Percentiles rank a stretch among this genome's conserved stretches.
Evolutionary conservation across 805 yeast genomes (phyloP).

Genomic region (Lipomyces starkeyi): DNA sequence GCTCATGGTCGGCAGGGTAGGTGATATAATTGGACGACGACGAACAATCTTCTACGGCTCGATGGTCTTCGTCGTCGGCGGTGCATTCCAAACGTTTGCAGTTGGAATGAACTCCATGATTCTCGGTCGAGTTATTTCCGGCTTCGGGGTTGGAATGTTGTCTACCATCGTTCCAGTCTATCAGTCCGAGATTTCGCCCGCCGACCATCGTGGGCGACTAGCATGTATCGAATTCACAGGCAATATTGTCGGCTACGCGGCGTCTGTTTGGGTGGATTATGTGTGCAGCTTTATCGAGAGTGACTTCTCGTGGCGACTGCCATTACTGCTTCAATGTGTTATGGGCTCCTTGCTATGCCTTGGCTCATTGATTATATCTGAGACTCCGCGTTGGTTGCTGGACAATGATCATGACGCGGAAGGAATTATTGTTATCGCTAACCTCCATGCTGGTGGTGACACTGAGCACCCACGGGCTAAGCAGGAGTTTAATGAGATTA

Average conservation of each 20-base stretch:
- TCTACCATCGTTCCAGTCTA: conserved; percentile 86
- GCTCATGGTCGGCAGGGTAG: conserved; percentile 73
- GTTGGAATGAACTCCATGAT: conserved; percentile 61
- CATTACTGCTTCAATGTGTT: conserved; percentile 74
- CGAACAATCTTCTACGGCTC: conserved; percentile 83
- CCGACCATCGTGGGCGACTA: conserved; percentile 80
- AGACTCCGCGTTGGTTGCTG: conserved; percentile 88
- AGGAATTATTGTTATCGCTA: conserved; percentile 84
- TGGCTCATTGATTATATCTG: conserved; percentile 82
- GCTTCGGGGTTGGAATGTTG: conserved; percentile 85
- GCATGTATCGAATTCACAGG: conserved; percentile 91
- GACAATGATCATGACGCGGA: conserved; percentile 80
- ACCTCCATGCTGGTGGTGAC: conserved; percentile 78
- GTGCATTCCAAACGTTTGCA: conserved; percentile 71
- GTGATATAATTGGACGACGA: conserved; percentile 80
- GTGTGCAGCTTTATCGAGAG: conserved; percentile 68
- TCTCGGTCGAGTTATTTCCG: conserved; percentile 77
- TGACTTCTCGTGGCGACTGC: conserved; percentile 76
- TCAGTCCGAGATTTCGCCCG: conserved; percentile 87
- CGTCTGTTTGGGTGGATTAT: conserved; percentile 89
- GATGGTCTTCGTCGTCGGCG: conserved; percentile 76
- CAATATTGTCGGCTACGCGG: conserved; percentile 77
- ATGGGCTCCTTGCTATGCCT: conserved; percentile 70
- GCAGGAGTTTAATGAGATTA: conserved; percentile 77
- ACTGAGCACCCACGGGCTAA: conserved; percentile 71